These are phyloP conservation scores for Podospora didyma DNA, from an alignment of 495 filamentous ascomycete genomes.

Conservation along the genomic window DNA sequence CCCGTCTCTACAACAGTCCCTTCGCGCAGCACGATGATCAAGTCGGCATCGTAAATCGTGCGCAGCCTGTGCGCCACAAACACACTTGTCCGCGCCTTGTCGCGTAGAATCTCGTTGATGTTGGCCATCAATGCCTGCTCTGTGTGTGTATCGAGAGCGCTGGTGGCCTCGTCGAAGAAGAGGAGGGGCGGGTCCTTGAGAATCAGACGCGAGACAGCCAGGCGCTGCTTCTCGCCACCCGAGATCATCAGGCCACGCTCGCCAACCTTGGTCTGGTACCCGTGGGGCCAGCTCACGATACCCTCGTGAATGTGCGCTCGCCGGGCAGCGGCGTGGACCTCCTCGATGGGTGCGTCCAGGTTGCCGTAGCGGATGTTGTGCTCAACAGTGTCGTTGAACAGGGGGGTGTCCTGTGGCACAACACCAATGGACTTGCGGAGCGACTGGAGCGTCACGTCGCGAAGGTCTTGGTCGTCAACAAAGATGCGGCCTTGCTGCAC, in stretches of 20 bases:
- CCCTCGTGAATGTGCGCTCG: constrained; percentile 82
- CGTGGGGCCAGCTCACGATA: constrained; percentile 71
- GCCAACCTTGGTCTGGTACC: constrained; percentile 88
- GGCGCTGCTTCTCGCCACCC: constrained; percentile 91
- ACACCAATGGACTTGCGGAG: constrained; percentile 86
- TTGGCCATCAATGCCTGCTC: constrained; percentile 88
- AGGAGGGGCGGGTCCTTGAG: constrained; percentile 89
- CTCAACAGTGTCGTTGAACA: constrained; percentile 93
- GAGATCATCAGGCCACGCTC: constrained; percentile 98
- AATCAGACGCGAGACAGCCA: constrained; percentile 81
- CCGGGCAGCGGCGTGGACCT: constrained; percentile 70
- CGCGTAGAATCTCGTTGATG: constrained; percentile 88
- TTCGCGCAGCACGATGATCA: constrained; percentile 86
- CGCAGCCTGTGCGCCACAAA: constrained; percentile 90
- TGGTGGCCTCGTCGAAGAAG: constrained; percentile 98
- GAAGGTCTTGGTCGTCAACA: constrained; percentile 90
- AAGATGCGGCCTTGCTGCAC: constrained; percentile 81
- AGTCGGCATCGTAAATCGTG: constrained; percentile 91
- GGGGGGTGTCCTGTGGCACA: constrained; percentile 92
- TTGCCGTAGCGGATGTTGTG: constrained; percentile 97
- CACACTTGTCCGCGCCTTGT: constrained; percentile 84
- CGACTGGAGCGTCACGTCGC: constrained; percentile 75
- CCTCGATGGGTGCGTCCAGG: constrained; percentile 68
- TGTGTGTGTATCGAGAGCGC: constrained; percentile 91
- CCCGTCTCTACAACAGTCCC: constrained; percentile 82